Conservation (phyloP, 306 rosid species). For the Boehmeria nivea region DNA sequence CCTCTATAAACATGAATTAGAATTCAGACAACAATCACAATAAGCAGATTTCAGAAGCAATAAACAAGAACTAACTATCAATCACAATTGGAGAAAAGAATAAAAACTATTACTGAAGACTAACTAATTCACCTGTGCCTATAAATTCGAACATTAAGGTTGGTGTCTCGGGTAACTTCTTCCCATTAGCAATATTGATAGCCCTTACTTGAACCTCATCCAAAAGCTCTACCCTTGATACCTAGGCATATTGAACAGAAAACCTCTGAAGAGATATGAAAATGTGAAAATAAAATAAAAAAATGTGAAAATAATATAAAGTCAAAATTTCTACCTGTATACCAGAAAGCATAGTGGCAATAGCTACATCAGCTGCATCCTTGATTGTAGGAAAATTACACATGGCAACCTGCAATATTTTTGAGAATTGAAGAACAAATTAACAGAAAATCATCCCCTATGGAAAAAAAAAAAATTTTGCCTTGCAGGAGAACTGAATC, state of each 20-base stretch:
- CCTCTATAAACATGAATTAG: constrained; percentile 48
- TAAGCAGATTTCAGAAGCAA: background rate
- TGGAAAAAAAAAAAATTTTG: background rate
- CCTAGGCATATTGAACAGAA: constrained; percentile 42
- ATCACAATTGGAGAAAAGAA: constrained; percentile 10
- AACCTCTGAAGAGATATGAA: constrained; percentile 11
- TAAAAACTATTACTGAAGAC: constrained; percentile 3
- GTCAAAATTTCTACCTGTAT: constrained; percentile 64
- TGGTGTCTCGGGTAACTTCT: constrained; percentile 65
- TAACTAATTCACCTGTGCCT: constrained; percentile 72
- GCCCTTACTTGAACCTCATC: constrained; percentile 96
- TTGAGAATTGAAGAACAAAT: constrained; percentile 3
- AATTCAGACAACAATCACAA: constrained; percentile 13
- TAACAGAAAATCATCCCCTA: background rate
- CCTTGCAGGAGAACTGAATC: background rate
- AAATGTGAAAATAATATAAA: constrained; percentile 21
- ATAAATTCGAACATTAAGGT: constrained; percentile 88
- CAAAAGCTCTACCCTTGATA: constrained; percentile 88
- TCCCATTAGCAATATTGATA: constrained; percentile 88
- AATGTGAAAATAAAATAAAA: background rate
- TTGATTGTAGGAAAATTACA: constrained; percentile 89
- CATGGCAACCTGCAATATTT: constrained; percentile 79
- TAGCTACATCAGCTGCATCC: constrained; percentile 95
- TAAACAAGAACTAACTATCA: constrained; percentile 5
- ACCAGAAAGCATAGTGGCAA: constrained; percentile 87